phyloP scores from a whole-genome alignment of 2,329 filamentous ascomycete genomes.

The Hortaea sp. region DNA sequence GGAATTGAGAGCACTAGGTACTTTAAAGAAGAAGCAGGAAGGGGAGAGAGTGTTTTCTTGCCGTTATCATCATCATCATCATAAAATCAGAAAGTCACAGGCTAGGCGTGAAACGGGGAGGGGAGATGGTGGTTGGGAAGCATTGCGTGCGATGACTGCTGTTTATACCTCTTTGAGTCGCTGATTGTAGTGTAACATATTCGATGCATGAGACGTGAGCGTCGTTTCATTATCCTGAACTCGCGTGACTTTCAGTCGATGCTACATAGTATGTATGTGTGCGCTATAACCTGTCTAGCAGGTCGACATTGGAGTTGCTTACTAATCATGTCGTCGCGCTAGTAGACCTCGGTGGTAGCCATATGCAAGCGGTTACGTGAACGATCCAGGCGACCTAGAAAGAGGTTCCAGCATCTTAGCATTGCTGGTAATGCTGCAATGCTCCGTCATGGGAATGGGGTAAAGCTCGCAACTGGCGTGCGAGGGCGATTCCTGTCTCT shows the following conservation, averaged over 20 bases:
- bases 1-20: no score
- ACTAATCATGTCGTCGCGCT: no score
- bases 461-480: conserved; percentile 5
- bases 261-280: no score
- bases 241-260: no score
- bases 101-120: neutral
- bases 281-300: no score
- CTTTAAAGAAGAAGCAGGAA: no score
- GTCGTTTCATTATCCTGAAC: no score
- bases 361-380: no score
- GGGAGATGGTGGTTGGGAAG: neutral
- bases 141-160: neutral
- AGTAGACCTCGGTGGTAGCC: no score
- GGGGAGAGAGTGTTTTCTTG: neutral
- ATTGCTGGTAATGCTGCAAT: conserved; percentile 15
- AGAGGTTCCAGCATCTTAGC: neutral
- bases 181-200: neutral
- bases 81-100: neutral
- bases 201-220: neutral
- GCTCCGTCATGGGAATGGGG: conserved; percentile 15
- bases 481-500: conserved; percentile 1
- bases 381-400: no score
- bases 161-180: neutral
- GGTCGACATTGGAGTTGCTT: no score
- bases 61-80: no score